Evolutionary conservation across 306 rosid species (phyloP).

Genomic region (Prunus mume): DNA sequence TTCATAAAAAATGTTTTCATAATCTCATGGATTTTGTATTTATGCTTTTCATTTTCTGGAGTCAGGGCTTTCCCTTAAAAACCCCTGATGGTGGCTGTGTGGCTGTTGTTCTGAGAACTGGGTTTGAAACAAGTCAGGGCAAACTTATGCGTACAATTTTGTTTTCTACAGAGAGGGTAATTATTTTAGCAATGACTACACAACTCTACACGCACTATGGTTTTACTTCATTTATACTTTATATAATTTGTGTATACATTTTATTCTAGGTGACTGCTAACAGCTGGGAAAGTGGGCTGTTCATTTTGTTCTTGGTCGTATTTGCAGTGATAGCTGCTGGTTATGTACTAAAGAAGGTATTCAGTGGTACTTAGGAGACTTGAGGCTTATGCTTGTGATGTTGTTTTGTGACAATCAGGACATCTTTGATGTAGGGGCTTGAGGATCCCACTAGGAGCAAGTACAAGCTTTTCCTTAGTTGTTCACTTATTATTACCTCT

Average conservation of each 20-base stretch:
- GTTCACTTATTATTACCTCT: slow-evolving; percentile 97
- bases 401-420: slow-evolving; percentile 12
- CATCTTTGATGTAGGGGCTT: slow-evolving; percentile 60
- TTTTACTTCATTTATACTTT: background rate
- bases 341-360: slow-evolving; percentile 89
- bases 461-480: slow-evolving; percentile 94
- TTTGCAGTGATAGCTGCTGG: slow-evolving; percentile 98
- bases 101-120: slow-evolving; percentile 95
- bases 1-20: slow-evolving; percentile 1
- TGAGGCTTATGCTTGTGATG: slow-evolving; percentile 1
- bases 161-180: slow-evolving; percentile 98
- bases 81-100: slow-evolving; percentile 97
- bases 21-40: slow-evolving; percentile 20
- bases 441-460: slow-evolving; percentile 99
- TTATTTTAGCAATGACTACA: slow-evolving; percentile 12
- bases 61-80: slow-evolving; percentile 78
- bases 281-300: slow-evolving; percentile 99
- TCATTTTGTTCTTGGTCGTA: slow-evolving; percentile 86
- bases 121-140: slow-evolving; percentile 99
- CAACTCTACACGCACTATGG: background rate
- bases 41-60: slow-evolving; percentile 29
- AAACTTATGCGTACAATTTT: slow-evolving; percentile 98
- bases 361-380: slow-evolving; percentile 17
- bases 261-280: slow-evolving; percentile 84
- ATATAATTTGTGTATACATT: background rate